Conservation (phyloP, 495 filamentous ascomycete species). For the Podospora didyma region DNA sequence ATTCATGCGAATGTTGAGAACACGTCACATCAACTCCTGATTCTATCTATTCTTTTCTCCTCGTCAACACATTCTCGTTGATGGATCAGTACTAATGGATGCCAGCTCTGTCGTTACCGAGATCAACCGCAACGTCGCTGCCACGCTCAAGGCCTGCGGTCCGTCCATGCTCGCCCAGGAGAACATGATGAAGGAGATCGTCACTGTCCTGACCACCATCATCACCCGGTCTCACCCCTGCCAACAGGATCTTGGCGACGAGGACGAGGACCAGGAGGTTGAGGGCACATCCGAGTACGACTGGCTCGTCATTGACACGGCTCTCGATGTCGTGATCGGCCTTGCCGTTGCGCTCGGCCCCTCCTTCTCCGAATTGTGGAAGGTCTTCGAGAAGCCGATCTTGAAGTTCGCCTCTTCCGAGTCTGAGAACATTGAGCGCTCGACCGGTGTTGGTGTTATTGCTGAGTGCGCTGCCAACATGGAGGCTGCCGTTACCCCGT, state of each 20-base stretch:
- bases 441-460: conserved; percentile 82
- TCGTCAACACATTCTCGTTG: neutral
- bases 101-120: conserved; percentile 80
- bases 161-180: conserved; percentile 77
- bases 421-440: conserved; percentile 76
- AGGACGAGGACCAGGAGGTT: conserved; percentile 63
- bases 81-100: conserved; percentile 38
- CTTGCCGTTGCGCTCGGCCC: conserved; percentile 77
- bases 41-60: conserved; percentile 7
- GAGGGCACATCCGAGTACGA: conserved; percentile 89
- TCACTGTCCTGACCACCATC: conserved; percentile 66
- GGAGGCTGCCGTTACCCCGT: conserved; percentile 70
- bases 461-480: conserved; percentile 90
- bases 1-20: conserved; percentile 83
- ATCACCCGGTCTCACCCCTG: conserved; percentile 87
- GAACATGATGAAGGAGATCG: conserved; percentile 52
- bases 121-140: conserved; percentile 92
- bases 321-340: conserved; percentile 81
- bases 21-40: conserved; percentile 52
- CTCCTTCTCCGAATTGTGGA: conserved; percentile 83
- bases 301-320: conserved; percentile 93
- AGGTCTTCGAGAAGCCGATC: conserved; percentile 85
- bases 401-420: conserved; percentile 79
- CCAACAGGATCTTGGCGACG: conserved; percentile 82
- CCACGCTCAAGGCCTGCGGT: conserved; percentile 85